A percentile compares a stretch with the other conserved stretches of the same genome.
phyloP scores from a whole-genome alignment of 768 basidiomycete genomes.

The Russula compacta region DNA sequence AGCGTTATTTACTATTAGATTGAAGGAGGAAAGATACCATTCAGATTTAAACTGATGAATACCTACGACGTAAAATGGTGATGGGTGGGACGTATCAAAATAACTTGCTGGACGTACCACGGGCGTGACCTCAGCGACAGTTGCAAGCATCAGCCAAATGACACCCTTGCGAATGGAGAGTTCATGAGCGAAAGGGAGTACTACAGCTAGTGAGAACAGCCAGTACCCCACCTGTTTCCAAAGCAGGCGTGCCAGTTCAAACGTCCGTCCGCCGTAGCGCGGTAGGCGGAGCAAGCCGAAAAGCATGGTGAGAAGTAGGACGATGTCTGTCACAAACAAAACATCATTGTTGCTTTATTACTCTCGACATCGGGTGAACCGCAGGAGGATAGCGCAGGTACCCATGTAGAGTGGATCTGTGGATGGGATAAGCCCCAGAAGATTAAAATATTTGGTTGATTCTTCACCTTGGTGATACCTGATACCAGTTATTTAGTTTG shows the following conservation, averaged over 20 bases:
- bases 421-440: neutral
- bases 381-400: neutral
- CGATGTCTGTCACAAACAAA: neutral
- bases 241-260: neutral
- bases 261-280: neutral
- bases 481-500: neutral
- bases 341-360: neutral
- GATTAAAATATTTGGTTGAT: neutral
- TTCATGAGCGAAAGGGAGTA: neutral
- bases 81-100: no score
- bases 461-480: neutral
- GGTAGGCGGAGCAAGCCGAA: neutral
- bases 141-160: neutral
- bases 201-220: neutral
- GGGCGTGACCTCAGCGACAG: no score
- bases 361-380: no score
- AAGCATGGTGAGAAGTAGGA: constrained; percentile 3
- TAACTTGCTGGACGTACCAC: no score
- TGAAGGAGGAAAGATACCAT: no score
- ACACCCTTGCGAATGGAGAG: neutral
- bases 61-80: no score
- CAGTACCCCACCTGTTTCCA: neutral
- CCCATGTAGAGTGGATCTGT: neutral
- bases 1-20: no score
- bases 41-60: no score